phyloP scores from a whole-genome alignment of 75 land plant species.

The Pinus taeda region DNA sequence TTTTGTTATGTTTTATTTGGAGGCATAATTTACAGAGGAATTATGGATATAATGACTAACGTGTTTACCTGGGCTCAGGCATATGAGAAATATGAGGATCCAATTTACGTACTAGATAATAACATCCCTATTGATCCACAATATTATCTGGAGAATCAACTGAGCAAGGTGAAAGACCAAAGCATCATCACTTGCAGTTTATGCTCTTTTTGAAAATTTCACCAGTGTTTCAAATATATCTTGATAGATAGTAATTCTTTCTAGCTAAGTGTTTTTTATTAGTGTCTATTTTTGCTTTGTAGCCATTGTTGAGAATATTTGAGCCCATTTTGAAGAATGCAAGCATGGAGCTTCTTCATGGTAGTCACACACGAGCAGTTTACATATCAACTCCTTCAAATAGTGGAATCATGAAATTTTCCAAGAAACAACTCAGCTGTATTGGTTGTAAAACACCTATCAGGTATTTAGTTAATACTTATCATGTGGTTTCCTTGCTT shows the following conservation, averaged over 20 bases:
- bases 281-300: constrained; percentile 8
- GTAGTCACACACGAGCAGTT: constrained; percentile 88
- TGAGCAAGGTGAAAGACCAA: constrained; percentile 70
- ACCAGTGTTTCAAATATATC: background rate
- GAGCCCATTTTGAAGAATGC: constrained; percentile 97
- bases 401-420: constrained; percentile 98
- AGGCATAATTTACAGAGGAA: background rate
- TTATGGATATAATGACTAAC: background rate
- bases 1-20: background rate
- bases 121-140: constrained; percentile 97
- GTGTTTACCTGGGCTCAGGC: constrained; percentile 45
- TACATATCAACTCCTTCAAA: constrained; percentile 92
- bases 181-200: background rate
- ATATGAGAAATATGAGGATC: constrained; percentile 98
- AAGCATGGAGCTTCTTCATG: constrained; percentile 83
- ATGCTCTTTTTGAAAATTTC: background rate
- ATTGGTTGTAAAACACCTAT: constrained; percentile 93
- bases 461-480: constrained; percentile 37
- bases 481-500: background rate
- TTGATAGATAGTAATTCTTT: background rate
- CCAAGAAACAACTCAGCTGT: constrained; percentile 89
- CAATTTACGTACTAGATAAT: constrained; percentile 94
- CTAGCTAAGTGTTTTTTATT: background rate
- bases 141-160: constrained; percentile 95
- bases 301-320: constrained; percentile 94